Percentiles rank a stretch among this genome's conserved stretches.
Evolutionary conservation across 2,329 filamentous ascomycete genomes (phyloP).

Genomic region (Annulohypoxylon truncatum): DNA sequence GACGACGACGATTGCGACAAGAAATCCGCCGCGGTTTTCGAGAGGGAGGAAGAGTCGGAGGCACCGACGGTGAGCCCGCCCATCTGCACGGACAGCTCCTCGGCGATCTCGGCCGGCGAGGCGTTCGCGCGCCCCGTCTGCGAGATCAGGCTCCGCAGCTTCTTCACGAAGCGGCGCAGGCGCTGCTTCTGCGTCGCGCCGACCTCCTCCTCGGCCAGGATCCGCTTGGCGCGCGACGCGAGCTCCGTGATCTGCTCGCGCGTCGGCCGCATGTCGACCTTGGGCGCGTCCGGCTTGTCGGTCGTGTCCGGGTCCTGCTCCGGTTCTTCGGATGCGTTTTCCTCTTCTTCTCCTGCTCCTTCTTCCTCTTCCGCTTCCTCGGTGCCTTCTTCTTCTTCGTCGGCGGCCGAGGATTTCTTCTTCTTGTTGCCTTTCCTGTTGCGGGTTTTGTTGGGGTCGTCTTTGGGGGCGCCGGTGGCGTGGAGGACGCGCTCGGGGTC

Average conservation of each 20-base stretch:
- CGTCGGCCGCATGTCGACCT: constrained; percentile 48
- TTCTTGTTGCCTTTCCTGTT: constrained; percentile 39
- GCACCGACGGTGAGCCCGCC: constrained; percentile 56
- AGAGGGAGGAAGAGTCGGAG: too few relatives aligned
- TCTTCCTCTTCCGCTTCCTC: constrained; percentile 42
- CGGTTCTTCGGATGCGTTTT: constrained; percentile 47
- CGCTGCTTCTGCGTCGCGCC: constrained; percentile 79
- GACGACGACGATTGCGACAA: too few relatives aligned
- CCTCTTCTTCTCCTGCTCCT: constrained; percentile 44
- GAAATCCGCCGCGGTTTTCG: too few relatives aligned
- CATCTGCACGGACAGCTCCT: constrained; percentile 65
- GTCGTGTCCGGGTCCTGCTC: constrained; percentile 56
- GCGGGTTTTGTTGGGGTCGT: constrained; percentile 43
- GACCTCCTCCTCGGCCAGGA: constrained; percentile 66
- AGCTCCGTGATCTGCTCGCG: constrained; percentile 61
- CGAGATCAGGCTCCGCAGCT: constrained; percentile 71
- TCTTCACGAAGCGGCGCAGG: constrained; percentile 76
- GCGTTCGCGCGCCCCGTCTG: constrained; percentile 55
- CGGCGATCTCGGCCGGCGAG: constrained; percentile 59
- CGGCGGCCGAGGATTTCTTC: constrained; percentile 34
- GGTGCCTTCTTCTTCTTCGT: constrained; percentile 20
- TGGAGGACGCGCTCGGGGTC: constrained; percentile 88
- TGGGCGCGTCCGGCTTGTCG: constrained; percentile 44
- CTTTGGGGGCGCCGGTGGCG: constrained; percentile 82
- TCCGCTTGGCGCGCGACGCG: constrained; percentile 67